Conservation (phyloP, 106 monocot species). For the Posidonia australis region DNA sequence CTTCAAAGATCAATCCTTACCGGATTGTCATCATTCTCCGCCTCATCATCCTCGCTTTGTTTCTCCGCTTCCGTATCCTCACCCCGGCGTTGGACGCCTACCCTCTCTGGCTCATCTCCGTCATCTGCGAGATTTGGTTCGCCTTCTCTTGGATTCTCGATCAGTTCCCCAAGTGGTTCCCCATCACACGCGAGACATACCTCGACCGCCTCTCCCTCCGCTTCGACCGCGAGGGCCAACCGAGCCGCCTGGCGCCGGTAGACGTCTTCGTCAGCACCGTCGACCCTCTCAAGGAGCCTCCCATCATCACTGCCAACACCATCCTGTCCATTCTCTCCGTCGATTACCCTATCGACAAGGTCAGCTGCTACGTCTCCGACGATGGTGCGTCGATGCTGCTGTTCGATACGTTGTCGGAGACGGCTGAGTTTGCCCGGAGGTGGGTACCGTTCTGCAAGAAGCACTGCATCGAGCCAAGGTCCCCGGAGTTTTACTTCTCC, state of each 20-base stretch:
- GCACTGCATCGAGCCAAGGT: conserved; percentile 62
- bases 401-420: conserved; percentile 79
- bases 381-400: conserved; percentile 91
- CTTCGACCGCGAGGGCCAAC: conserved; percentile 63
- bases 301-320: conserved; percentile 93
- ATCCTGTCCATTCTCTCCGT: conserved; percentile 81
- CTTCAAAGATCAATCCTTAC: conserved; percentile 85
- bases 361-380: conserved; percentile 90
- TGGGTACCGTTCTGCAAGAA: conserved; percentile 99
- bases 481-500: conserved; percentile 92
- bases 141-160: conserved; percentile 96
- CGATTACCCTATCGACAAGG: conserved; percentile 81
- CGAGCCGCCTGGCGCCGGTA: conserved; percentile 45
- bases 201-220: conserved; percentile 80
- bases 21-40: conserved; percentile 85
- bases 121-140: conserved; percentile 95
- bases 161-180: conserved; percentile 95
- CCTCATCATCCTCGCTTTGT: conserved; percentile 69
- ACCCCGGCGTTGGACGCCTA: conserved; percentile 79
- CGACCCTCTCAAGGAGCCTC: conserved; percentile 92
- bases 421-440: conserved; percentile 77
- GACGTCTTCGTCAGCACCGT: conserved; percentile 93
- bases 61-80: conserved; percentile 73
- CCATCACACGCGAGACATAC: conserved; percentile 73
- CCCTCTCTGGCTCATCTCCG: conserved; percentile 85